phyloP scores from a whole-genome alignment of 352 stramenopile genomes.

The Plasmopara muralis region DNA sequence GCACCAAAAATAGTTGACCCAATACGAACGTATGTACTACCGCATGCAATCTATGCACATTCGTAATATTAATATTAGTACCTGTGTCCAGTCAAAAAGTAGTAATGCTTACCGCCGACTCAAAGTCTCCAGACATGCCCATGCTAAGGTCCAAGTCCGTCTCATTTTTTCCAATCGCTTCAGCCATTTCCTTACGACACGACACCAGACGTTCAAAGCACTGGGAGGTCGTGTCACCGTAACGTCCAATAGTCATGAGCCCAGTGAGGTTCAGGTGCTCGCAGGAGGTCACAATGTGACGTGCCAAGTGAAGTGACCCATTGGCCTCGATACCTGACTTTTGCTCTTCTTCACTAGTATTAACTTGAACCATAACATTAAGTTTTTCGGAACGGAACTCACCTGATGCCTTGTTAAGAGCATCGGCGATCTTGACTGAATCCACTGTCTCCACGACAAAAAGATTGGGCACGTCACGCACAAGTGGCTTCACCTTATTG shows the following conservation, averaged over 20 bases:
- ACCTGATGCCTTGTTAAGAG: constrained; percentile 86
- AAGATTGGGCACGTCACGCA: constrained; percentile 89
- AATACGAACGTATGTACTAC: constrained; percentile 94
- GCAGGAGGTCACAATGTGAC: constrained; percentile 89
- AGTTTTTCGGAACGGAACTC: constrained; percentile 71
- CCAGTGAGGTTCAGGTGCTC: constrained; percentile 90
- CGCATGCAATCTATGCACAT: constrained; percentile 82
- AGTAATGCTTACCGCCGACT: constrained; percentile 73
- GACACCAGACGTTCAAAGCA: constrained; percentile 89
- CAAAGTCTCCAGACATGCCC: constrained; percentile 99
- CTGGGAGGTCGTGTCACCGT: constrained; percentile 85
- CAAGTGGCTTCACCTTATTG: constrained; percentile 94
- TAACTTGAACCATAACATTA: constrained; percentile 96
- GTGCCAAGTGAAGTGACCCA: constrained; percentile 67
- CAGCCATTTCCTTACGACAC: constrained; percentile 64
- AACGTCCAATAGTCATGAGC: constrained; percentile 98
- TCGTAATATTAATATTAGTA: too few relatives aligned
- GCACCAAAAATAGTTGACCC: constrained; percentile 98
- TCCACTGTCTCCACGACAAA: constrained; percentile 96
- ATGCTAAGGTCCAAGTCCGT: constrained; percentile 93
- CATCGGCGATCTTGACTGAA: constrained; percentile 94
- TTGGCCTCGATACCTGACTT: constrained; percentile 91
- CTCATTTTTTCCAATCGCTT: constrained; percentile 52
- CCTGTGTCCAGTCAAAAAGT: not conserved
- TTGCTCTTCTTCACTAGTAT: constrained; percentile 97